phyloP scores from a whole-genome alignment of 306 rosid genomes.

The Lotus japonicus region DNA sequence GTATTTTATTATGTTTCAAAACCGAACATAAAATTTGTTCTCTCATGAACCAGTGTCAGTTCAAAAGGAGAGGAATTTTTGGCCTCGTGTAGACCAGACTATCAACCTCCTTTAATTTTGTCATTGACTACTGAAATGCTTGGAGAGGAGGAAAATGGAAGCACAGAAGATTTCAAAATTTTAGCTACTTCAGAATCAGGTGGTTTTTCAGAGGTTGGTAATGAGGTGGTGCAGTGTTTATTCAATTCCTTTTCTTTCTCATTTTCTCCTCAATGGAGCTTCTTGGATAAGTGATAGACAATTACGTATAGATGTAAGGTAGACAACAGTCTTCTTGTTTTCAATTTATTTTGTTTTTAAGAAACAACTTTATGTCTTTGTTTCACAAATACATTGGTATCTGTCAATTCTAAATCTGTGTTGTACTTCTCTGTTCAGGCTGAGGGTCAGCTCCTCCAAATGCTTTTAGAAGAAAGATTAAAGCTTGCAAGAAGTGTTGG shows the following conservation, averaged over 20 bases:
- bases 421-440: slow-evolving; percentile 35
- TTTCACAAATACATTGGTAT: slow-evolving; percentile 1
- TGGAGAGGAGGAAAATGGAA: slow-evolving; percentile 44
- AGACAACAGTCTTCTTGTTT: neutral
- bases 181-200: slow-evolving; percentile 43
- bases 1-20: neutral
- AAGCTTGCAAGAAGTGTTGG: slow-evolving; percentile 68
- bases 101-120: slow-evolving; percentile 72
- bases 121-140: slow-evolving; percentile 62
- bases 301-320: neutral
- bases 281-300: neutral
- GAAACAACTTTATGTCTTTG: slow-evolving; percentile 10
- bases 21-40: slow-evolving; percentile 3
- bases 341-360: slow-evolving; percentile 4
- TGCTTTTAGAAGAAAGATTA: slow-evolving; percentile 85
- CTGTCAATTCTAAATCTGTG: slow-evolving; percentile 8
- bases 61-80: slow-evolving; percentile 62
- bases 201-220: slow-evolving; percentile 69
- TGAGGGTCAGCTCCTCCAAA: slow-evolving; percentile 53
- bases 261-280: slow-evolving; percentile 1
- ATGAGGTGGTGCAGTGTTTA: slow-evolving; percentile 3
- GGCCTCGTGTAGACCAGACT: slow-evolving; percentile 59
- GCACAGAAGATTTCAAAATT: slow-evolving; percentile 41
- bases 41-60: slow-evolving; percentile 50
- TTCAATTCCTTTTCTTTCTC: slow-evolving; percentile 7